Evolutionary conservation across 306 rosid species (phyloP).

Genomic region (Pterocarpus santalinus): DNA sequence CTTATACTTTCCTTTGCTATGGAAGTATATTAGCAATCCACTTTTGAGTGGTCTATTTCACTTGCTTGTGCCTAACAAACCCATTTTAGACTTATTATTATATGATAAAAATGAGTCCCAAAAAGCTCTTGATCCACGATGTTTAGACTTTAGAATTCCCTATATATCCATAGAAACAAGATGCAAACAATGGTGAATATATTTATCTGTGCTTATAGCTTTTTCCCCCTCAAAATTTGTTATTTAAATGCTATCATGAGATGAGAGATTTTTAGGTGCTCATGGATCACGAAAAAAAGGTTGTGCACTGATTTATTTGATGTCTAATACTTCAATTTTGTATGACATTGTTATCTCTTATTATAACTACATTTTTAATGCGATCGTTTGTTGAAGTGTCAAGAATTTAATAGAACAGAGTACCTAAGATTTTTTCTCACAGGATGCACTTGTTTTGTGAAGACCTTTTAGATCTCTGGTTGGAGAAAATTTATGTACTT

Average conservation of each 20-base stretch:
- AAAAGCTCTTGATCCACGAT: neutral
- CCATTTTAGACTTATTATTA: neutral
- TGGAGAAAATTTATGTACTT: too few relatives aligned
- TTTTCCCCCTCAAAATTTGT: neutral
- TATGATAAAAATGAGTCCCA: neutral
- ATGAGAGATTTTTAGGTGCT: too few relatives aligned
- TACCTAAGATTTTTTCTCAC: too few relatives aligned
- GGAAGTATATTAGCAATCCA: neutral
- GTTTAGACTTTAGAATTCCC: neutral
- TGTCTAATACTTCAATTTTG: too few relatives aligned
- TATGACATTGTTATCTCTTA: too few relatives aligned
- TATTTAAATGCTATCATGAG: neutral
- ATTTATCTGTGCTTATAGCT: neutral
- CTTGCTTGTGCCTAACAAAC: neutral
- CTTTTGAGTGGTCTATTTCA: neutral
- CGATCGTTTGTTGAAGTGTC: too few relatives aligned
- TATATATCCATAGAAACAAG: conserved; percentile 1
- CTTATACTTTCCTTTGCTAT: neutral
- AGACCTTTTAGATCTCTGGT: too few relatives aligned
- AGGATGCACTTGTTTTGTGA: too few relatives aligned
- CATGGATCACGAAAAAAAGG: too few relatives aligned
- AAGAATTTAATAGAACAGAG: too few relatives aligned
- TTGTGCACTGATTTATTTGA: too few relatives aligned
- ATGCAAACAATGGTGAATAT: neutral
- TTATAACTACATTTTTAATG: too few relatives aligned